Base-by-base conservation (phyloP, 2,329 filamentous ascomycete species). In the Arachnopeziza araneosa region DNA sequence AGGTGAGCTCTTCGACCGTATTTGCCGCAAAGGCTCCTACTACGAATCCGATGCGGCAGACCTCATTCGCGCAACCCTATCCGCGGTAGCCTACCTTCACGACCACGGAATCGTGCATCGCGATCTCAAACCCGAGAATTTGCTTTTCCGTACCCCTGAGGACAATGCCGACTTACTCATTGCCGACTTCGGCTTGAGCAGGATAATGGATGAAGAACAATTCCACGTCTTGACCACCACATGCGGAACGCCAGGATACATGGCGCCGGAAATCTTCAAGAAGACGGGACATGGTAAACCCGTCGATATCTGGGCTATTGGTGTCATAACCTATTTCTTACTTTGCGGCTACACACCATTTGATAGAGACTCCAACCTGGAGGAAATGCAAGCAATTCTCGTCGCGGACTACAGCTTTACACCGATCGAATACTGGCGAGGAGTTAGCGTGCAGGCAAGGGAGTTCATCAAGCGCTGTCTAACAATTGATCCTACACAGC, bases 221-320 rank as follows among this genome's bases (percentile, higher is more conserved):
- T 98, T 98, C 75, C 95, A 98, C 73, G 93, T 98, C 30, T 79
- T 99, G 64, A 99, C 95, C 12, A 99, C 95, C 0, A 99, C 95
- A 1, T 99, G 95, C 74, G 95, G 95, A 61, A 99, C 95, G 1
- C 95, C 95, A 2, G 95, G 95, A 54, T 99, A 99, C 77, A 99
- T 99, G 95, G 95, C 95, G 1, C 95, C 95, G 23, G 95, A 99
- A 75, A 99, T 99, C 70, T 99, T 99, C 79, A 96, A 96, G 76
- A 99, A 99, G 80, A 93, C 89, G 8, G 95, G 95, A 24, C 95
- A 99, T 74, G 95, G 95, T 64, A 99, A 98, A 76, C 93, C 95
- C 68, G 95, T 99, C 57, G 95, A 99, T 74, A 88, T 99, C 65
- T 99, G 95, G 95, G 95, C 95, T 48, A 91, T 98, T 64, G 95